Percentiles rank a stretch among this genome's conserved stretches.
phyloP scores from a whole-genome alignment of 2,329 filamentous ascomycete species.

The Diaporthe ilicicola region DNA sequence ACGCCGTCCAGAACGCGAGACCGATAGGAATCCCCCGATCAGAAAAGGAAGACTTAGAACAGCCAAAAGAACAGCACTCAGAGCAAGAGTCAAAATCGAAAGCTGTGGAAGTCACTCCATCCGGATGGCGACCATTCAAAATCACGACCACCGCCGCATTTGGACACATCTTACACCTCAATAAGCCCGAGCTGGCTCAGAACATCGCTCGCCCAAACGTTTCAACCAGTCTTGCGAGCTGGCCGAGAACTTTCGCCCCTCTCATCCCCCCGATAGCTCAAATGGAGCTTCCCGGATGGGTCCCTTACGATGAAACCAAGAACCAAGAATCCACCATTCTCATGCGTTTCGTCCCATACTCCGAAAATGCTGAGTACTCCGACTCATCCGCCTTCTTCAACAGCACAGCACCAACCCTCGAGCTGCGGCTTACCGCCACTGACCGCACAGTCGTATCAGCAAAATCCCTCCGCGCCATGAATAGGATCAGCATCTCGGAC shows the following conservation, averaged over 20 bases:
- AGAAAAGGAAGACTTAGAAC: background rate
- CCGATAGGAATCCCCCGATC: slow-evolving; percentile 17
- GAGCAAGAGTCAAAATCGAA: background rate
- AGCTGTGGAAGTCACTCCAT: slow-evolving; percentile 17
- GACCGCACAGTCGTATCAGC: slow-evolving; percentile 44
- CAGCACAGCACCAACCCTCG: slow-evolving; percentile 42
- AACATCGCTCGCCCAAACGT: slow-evolving; percentile 27
- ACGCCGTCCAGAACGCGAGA: background rate
- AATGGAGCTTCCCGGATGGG: slow-evolving; percentile 49
- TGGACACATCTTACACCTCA: slow-evolving; percentile 57
- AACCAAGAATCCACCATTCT: slow-evolving; percentile 48
- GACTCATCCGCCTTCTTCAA: slow-evolving; percentile 12
- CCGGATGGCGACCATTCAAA: slow-evolving; percentile 31
- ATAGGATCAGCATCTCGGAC: slow-evolving; percentile 49
- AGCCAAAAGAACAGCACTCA: background rate
- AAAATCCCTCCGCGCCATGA: slow-evolving; percentile 49
- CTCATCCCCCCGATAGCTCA: slow-evolving; percentile 56
- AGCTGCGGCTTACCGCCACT: slow-evolving; percentile 44
- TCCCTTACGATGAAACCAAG: slow-evolving; percentile 36
- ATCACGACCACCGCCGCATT: slow-evolving; percentile 51
- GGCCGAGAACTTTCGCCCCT: slow-evolving; percentile 52
- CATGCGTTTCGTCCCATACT: slow-evolving; percentile 55
- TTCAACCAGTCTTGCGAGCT: slow-evolving; percentile 35
- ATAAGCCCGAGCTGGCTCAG: slow-evolving; percentile 33
- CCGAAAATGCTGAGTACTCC: slow-evolving; percentile 17